These are phyloP conservation scores for Atalantia buxifolia DNA, from an alignment of 345 rosid genomes.

Conservation along the genomic window DNA sequence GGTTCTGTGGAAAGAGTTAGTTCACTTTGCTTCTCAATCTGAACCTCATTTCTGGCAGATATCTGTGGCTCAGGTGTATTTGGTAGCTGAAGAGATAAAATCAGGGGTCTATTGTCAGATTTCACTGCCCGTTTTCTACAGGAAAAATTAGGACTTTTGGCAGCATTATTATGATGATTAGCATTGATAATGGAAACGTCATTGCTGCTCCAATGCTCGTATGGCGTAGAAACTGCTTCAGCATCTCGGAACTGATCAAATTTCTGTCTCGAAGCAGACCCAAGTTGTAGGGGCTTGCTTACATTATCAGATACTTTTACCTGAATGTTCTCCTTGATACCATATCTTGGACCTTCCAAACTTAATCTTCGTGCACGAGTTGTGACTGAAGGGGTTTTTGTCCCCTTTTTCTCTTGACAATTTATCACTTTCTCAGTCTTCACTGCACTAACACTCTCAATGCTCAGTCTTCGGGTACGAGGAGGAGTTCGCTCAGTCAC, in stretches of 20 bases:
- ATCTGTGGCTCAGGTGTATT: conserved; percentile 54
- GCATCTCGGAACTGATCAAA: conserved; percentile 29
- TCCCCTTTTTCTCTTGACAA: conserved; percentile 39
- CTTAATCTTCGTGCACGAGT: conserved; percentile 53
- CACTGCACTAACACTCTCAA: conserved; percentile 46
- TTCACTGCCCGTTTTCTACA: conserved; percentile 32
- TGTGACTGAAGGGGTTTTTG: conserved; percentile 45
- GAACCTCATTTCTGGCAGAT: conserved; percentile 40
- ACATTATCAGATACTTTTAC: conserved; percentile 20
- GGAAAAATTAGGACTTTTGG: conserved; percentile 61
- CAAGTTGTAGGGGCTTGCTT: conserved; percentile 19
- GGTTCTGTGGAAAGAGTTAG: conserved; percentile 38
- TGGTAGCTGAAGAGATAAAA: conserved; percentile 51
- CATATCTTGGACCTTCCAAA: conserved; percentile 59
- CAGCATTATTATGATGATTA: conserved; percentile 25
- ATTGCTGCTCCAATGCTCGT: conserved; percentile 19
- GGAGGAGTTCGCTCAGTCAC: conserved; percentile 69
- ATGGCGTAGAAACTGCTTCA: conserved; percentile 30
- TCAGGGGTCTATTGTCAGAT: conserved; percentile 43
- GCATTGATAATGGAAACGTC: conserved; percentile 29
- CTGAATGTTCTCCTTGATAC: conserved; percentile 33
- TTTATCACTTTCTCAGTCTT: conserved; percentile 37
- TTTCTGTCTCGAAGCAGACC: conserved; percentile 24
- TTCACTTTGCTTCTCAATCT: conserved; percentile 30
- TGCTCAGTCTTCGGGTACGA: conserved; percentile 56